Conservation (phyloP, 2,329 filamentous ascomycete genomes). For the Knoxdaviesia capensis region DNA sequence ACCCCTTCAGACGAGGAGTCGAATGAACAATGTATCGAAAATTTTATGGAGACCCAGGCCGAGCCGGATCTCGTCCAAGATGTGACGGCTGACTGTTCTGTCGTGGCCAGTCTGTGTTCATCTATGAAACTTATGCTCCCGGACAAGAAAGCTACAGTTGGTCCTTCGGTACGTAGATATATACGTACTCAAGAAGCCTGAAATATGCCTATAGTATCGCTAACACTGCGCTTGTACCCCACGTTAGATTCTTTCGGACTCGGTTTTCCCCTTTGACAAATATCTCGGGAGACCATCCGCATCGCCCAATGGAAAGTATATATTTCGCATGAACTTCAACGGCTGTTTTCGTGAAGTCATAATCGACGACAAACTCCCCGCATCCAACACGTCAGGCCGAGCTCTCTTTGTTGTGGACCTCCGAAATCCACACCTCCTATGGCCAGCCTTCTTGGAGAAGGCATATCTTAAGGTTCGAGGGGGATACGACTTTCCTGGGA, state of each 20-base stretch:
- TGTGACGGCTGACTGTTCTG: slow-evolving; percentile 87
- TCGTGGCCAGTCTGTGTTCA: slow-evolving; percentile 86
- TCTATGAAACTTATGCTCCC: slow-evolving; percentile 49
- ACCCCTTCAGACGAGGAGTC: slow-evolving; percentile 12
- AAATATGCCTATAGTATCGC: too few species aligned
- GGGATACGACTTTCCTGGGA: slow-evolving; percentile 93
- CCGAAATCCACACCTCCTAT: slow-evolving; percentile 60
- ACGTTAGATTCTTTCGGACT: slow-evolving; percentile 43
- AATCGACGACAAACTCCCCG: slow-evolving; percentile 75
- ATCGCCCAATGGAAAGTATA: slow-evolving; percentile 71
- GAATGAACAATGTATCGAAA: too few species aligned
- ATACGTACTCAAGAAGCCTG: too few species aligned
- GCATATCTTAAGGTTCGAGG: slow-evolving; percentile 90
- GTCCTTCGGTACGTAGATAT: neutral
- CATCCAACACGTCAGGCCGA: slow-evolving; percentile 46
- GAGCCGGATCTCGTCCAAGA: slow-evolving; percentile 81
- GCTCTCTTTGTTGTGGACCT: slow-evolving; percentile 77
- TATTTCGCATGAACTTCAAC: slow-evolving; percentile 89
- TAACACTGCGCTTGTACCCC: too few species aligned
- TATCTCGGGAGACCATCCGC: slow-evolving; percentile 33
- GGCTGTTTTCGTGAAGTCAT: slow-evolving; percentile 73
- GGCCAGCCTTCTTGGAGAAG: slow-evolving; percentile 88
- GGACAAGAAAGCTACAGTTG: slow-evolving; percentile 44
- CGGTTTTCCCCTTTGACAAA: slow-evolving; percentile 58
- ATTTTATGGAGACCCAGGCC: slow-evolving; percentile 40